Conservation (phyloP, 2,329 filamentous ascomycete species). For the Colletotrichum acutatum region DNA sequence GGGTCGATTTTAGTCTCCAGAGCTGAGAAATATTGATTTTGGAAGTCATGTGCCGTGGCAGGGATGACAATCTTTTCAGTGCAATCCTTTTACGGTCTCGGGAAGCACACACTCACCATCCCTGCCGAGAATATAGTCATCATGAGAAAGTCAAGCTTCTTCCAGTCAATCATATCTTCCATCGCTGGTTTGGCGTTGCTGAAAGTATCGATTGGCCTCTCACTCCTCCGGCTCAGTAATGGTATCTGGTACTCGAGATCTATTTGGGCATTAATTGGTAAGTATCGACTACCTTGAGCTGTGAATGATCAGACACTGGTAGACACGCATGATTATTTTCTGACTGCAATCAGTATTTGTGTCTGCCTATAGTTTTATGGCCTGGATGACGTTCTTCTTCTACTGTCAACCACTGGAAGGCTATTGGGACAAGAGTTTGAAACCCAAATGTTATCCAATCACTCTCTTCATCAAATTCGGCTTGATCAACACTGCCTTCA, state of each 20-base stretch:
- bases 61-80: conserved; percentile 51
- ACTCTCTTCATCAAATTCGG: conserved; percentile 19
- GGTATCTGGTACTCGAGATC: conserved; percentile 40
- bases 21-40: background rate
- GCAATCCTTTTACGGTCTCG: conserved; percentile 57
- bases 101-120: conserved; percentile 54
- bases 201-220: conserved; percentile 40
- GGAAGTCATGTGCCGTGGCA: conserved; percentile 41
- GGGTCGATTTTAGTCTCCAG: too few species aligned
- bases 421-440: conserved; percentile 20
- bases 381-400: conserved; percentile 24
- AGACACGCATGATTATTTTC: too few species aligned
- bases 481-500: conserved; percentile 9
- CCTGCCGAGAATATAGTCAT: conserved; percentile 43
- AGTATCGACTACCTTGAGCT: background rate
- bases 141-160: conserved; percentile 54
- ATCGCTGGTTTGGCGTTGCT: conserved; percentile 33
- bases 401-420: conserved; percentile 12
- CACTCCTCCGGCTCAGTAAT: conserved; percentile 37
- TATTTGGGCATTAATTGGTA: conserved; percentile 40
- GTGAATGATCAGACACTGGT: too few species aligned
- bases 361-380: conserved; percentile 38
- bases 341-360: conserved; percentile 31
- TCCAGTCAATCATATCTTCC: conserved; percentile 58
- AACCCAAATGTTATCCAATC: conserved; percentile 15